These are phyloP conservation scores for Cerioporus squamosus DNA, from an alignment of 1,284 basidiomycete species.

Conservation along the genomic window DNA sequence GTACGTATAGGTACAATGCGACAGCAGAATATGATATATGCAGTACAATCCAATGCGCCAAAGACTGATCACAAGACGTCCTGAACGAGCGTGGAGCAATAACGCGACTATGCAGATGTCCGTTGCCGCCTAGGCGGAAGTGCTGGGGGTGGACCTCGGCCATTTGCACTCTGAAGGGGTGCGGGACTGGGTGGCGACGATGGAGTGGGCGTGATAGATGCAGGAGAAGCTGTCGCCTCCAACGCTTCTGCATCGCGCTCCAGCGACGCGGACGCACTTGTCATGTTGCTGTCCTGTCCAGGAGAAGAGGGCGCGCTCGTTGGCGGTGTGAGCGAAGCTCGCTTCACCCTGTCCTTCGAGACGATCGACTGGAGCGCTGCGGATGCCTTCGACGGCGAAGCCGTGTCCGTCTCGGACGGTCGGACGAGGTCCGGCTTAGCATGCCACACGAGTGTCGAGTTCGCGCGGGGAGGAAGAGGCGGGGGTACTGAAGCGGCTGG, in stretches of 20 bases:
- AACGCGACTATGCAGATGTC: slow-evolving; percentile 16
- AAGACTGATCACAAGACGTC: neutral
- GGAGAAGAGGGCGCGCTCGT: slow-evolving; percentile 20
- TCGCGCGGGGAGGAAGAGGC: slow-evolving; percentile 61
- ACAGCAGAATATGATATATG: slow-evolving; percentile 17
- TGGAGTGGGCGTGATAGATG: slow-evolving; percentile 13
- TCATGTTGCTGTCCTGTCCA: slow-evolving; percentile 9
- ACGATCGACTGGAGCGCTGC: slow-evolving; percentile 59
- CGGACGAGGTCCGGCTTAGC: slow-evolving; percentile 30
- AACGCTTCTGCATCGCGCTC: neutral
- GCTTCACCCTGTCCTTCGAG: slow-evolving; percentile 46
- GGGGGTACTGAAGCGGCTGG: slow-evolving; percentile 42
- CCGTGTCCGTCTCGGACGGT: slow-evolving; percentile 24
- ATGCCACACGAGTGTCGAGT: slow-evolving; percentile 32
- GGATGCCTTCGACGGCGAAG: slow-evolving; percentile 45
- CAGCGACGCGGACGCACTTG: slow-evolving; percentile 8
- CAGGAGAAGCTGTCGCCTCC: slow-evolving; percentile 12
- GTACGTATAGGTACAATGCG: slow-evolving; percentile 17
- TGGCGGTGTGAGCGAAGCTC: slow-evolving; percentile 29
- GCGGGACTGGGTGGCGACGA: slow-evolving; percentile 14
- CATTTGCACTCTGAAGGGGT: slow-evolving; percentile 3
- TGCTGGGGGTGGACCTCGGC: slow-evolving; percentile 27
- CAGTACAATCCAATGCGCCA: slow-evolving; percentile 15
- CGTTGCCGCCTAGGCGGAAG: slow-evolving; percentile 28
- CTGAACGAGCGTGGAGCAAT: no score